Base-by-base conservation (phyloP, 371 early-diverging fungal species). In the Coemansia sp. region DNA sequence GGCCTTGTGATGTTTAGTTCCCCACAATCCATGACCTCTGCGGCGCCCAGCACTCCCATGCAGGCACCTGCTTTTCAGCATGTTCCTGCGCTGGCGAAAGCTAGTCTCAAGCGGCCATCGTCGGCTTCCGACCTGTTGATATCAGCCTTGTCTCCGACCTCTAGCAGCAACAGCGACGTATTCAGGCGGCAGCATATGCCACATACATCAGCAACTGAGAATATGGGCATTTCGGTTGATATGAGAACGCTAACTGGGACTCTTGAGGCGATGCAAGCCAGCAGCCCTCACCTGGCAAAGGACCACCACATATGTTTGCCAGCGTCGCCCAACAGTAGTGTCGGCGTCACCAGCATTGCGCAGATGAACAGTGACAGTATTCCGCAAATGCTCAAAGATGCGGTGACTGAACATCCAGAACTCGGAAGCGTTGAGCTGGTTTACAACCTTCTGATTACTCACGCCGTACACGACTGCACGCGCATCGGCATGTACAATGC, bases 391-490 rank as follows among this genome's bases (percentile, higher is more conserved):
- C 63, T 78, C 7, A 32, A 48, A 36, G 74, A 73, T 54, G 65
- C 69, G 0, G 78, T 66, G 17, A 58, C 49, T 9, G 63, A 69
- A 63, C 67, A 78, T 48, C 78, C 78, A 17, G 75, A 69, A 66
- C 64, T 78, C 55, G 78, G 78, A 6, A 51, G 70, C 53, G 60
- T 74, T 3, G 78, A 78, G 67, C 78, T 78, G 23, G 49, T 78
- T 12, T 78, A 78, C 70, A 78, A 78, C 39, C 67, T 78, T 65
- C 64, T 78, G 39, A 78, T 78, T 51, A 78, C 66, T 11, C 67
- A 69, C 46, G 78, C 70, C 17, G 78, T 78, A n/a, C 78, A 73
- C 49, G 78, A 78, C 67, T 78, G 69, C 58, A 69, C 74, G 53
- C 78, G 78, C 58, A 58, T 74, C 17, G 67, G 75, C 48, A 78